Percentiles rank a stretch among this genome's conserved stretches.
Evolutionary conservation across 225 moss, liverwort and hornwort genomes (phyloP).

Genomic region (Bryum argenteum): DNA sequence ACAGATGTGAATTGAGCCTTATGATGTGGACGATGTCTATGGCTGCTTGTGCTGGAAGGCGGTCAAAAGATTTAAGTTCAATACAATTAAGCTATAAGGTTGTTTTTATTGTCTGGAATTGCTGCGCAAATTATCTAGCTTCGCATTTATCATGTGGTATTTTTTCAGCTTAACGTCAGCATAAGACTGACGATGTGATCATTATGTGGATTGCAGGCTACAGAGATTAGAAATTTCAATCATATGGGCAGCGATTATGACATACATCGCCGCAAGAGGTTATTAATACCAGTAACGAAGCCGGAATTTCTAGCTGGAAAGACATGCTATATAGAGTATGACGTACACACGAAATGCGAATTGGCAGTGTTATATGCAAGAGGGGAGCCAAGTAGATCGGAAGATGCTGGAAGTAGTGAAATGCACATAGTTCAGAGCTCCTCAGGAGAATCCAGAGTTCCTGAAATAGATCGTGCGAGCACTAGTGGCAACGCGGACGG

Average conservation of each 20-base stretch:
- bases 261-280: slow-evolving; percentile 52
- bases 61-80: slow-evolving; percentile 12
- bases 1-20: no score
- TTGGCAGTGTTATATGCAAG: slow-evolving; percentile 49
- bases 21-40: slow-evolving; percentile 8
- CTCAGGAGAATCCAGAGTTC: slow-evolving; percentile 21
- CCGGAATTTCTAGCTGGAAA: slow-evolving; percentile 43
- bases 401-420: slow-evolving; percentile 22
- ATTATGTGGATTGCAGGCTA: slow-evolving; percentile 40
- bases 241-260: slow-evolving; percentile 55
- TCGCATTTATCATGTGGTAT: neutral
- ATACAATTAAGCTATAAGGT: neutral
- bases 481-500: slow-evolving; percentile 3
- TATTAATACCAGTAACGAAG: slow-evolving; percentile 50
- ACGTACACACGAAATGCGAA: slow-evolving; percentile 47
- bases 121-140: slow-evolving; percentile 6
- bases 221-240: slow-evolving; percentile 51
- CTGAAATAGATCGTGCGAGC: slow-evolving; percentile 2
- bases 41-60: slow-evolving; percentile 13
- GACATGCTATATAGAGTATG: slow-evolving; percentile 55
- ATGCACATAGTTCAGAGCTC: slow-evolving; percentile 20
- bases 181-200: slow-evolving; percentile 5
- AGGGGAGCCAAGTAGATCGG: slow-evolving; percentile 33
- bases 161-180: neutral
- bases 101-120: slow-evolving; percentile 7